These are phyloP conservation scores for Crataegus laevigata DNA, from an alignment of 306 rosid genomes.

Conservation along the genomic window DNA sequence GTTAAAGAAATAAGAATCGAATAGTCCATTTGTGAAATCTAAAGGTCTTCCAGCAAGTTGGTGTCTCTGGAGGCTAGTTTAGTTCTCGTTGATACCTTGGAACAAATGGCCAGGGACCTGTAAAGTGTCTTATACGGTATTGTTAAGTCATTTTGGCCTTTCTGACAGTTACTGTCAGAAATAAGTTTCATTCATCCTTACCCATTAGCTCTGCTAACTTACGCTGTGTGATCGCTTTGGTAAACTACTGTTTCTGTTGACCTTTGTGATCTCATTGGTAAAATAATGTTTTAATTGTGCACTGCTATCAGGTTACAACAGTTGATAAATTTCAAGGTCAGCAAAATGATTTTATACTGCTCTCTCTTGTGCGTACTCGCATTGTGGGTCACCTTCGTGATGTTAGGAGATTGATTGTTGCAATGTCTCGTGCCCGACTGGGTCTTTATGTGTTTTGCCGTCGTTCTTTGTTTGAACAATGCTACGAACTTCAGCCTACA, in stretches of 20 bases:
- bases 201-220: background rate
- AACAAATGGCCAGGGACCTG: background rate
- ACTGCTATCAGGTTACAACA: slow-evolving; percentile 61
- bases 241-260: background rate
- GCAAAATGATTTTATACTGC: slow-evolving; percentile 91
- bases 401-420: slow-evolving; percentile 96
- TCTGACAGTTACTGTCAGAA: background rate
- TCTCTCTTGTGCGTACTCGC: slow-evolving; percentile 89
- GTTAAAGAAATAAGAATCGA: background rate
- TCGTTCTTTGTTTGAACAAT: slow-evolving; percentile 87
- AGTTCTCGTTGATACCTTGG: background rate
- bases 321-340: slow-evolving; percentile 99
- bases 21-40: background rate
- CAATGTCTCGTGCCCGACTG: slow-evolving; percentile 98
- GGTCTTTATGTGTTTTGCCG: slow-evolving; percentile 94
- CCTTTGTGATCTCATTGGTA: background rate
- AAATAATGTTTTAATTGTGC: background rate
- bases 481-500: slow-evolving; percentile 94
- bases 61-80: background rate
- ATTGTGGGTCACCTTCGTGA: slow-evolving; percentile 97
- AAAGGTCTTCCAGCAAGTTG: background rate
- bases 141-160: background rate
- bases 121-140: background rate
- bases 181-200: background rate
- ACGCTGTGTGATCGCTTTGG: background rate